Base-by-base conservation (phyloP, 495 filamentous ascomycete genomes). In the Penicillium turbatum region DNA sequence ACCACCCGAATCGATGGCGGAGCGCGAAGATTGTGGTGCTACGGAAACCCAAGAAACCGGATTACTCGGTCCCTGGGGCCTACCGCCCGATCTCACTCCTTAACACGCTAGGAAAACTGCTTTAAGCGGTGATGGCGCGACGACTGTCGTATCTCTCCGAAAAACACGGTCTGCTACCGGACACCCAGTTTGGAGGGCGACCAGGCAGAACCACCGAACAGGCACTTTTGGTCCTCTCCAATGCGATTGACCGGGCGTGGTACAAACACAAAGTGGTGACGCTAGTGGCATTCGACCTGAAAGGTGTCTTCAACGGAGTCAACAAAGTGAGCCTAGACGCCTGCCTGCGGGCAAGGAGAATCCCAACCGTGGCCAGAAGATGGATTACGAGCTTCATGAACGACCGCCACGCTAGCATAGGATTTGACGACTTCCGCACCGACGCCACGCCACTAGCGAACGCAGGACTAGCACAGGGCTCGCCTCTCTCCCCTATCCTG, bases 361-460 rank as follows among this genome's bases (percentile, higher is more conserved):
- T 67, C 29, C 64, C 54, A 2, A 35, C 21, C 1, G 44, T 53
- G 5, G 51, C 41, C 0, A 26, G 64, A 40, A 47, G 45, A 27
- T 71, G 53, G 63, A 62, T 66, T 10, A 30, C 27, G 0, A 68
- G 65, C 49, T 68, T 70, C 36, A 62, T 66, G 41, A 59, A 48
- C 21, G 54, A 52, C 13, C 57, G 63, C 0, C 32, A 54, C 4
- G 9, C 37, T 4, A 39, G 17, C 17, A 24, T 2, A 6, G 38
- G 38, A 5, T 40, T 67, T 0, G 34, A 66, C 43, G 59, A 67
- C 53, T 71, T 58, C 37, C 21, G 51, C 56, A 0, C 48, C 41
- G 19, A 29, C 21, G 0, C 21, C 7, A 4, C 16, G 6, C 55
- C 45, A 1, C 59, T 66, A 16, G 57, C 8, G 6, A 59, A 70